Evolutionary conservation across 345 rosid genomes (phyloP).

Genomic region (Aquilaria sinensis): DNA sequence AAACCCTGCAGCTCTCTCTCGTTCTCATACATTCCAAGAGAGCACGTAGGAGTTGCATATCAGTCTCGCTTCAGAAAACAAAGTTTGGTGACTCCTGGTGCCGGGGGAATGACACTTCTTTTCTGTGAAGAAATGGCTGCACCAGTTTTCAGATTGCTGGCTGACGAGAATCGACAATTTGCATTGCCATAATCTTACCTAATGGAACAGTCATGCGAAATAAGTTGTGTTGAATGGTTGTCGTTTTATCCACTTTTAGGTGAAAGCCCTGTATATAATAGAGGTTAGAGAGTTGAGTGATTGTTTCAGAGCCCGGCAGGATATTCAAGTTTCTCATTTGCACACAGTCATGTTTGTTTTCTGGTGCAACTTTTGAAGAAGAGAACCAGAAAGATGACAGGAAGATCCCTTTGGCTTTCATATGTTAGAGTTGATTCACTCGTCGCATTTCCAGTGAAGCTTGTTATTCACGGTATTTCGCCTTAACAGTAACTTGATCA

Average conservation of each 20-base stretch:
- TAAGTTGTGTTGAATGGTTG: neutral
- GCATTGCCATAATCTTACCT: neutral
- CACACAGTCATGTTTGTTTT: slow-evolving; percentile 3
- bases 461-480: too few relatives aligned
- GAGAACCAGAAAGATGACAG: slow-evolving; percentile 8
- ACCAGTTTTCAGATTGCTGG: neutral
- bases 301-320: slow-evolving; percentile 13
- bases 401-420: neutral
- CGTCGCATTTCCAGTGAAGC: too few relatives aligned
- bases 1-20: slow-evolving; percentile 67
- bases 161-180: too few relatives aligned
- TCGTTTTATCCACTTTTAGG: neutral
- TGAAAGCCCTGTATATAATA: slow-evolving; percentile 27
- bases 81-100: neutral
- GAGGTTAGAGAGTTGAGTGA: slow-evolving; percentile 14
- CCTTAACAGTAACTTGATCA: too few relatives aligned
- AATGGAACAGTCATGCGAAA: slow-evolving; percentile 1
- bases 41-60: slow-evolving; percentile 27
- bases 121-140: neutral
- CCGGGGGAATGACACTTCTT: neutral
- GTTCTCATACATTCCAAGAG: slow-evolving; percentile 52
- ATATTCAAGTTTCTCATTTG: slow-evolving; percentile 15
- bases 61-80: neutral
- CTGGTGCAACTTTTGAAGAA: slow-evolving; percentile 13
- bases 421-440: neutral